These are phyloP conservation scores for Ogataea hybrid DNA, from an alignment of 1,139 yeast species.

Conservation along the genomic window DNA sequence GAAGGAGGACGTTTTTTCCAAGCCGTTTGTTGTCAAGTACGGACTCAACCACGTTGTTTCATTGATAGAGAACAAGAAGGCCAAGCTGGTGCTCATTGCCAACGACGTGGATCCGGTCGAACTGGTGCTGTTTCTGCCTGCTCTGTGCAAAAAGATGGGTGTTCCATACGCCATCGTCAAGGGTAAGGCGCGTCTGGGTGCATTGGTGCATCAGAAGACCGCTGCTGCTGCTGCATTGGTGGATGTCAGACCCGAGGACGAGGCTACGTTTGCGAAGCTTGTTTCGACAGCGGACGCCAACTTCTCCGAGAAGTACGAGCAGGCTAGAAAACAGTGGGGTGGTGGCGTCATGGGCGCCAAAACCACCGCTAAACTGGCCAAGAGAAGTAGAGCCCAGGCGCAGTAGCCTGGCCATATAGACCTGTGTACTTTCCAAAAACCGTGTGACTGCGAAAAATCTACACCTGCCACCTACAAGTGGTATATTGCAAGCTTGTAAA, in stretches of 20 bases:
- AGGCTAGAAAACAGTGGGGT: constrained; percentile 98
- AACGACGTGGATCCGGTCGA: constrained; percentile 99
- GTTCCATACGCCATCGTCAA: constrained; percentile 97
- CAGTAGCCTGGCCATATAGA: neutral
- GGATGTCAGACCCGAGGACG: constrained; percentile 90
- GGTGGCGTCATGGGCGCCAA: constrained; percentile 97
- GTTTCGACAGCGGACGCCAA: constrained; percentile 88
- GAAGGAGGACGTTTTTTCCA: constrained; percentile 83
- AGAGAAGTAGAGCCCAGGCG: constrained; percentile 37
- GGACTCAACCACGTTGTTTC: constrained; percentile 99
- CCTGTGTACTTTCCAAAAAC: neutral
- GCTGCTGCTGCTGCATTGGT: constrained; percentile 96
- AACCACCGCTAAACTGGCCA: constrained; percentile 45
- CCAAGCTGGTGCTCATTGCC: constrained; percentile 93
- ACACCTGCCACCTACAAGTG: constrained; percentile 5
- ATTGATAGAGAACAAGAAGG: constrained; percentile 95
- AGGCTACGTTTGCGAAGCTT: constrained; percentile 87
- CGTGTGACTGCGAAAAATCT: constrained; percentile 10
- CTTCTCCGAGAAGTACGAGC: constrained; percentile 91
- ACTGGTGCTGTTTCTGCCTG: constrained; percentile 94
- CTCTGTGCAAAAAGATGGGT: constrained; percentile 98
- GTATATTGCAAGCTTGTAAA: constrained; percentile 1
- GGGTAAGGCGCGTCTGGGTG: constrained; percentile 98
- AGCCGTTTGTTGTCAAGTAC: constrained; percentile 94
- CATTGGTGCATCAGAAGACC: constrained; percentile 95